Percentiles rank a stretch among this genome's conserved stretches.
Conservation (phyloP, 1,284 basidiomycete species). For the Kwoniella shivajii region DNA sequence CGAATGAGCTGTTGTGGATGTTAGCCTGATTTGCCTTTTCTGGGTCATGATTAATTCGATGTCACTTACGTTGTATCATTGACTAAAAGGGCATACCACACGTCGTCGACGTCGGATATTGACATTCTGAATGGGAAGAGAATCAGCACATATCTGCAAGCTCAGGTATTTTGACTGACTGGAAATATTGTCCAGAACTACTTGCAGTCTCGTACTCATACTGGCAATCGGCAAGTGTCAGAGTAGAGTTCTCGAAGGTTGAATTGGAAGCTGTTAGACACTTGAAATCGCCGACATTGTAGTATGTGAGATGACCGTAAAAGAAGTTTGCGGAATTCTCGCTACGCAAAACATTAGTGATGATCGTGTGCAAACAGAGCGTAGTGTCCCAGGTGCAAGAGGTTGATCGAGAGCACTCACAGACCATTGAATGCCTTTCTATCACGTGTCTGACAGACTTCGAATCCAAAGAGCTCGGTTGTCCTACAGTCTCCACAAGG, state of each 20-base stretch:
- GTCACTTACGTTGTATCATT: conserved; percentile 3
- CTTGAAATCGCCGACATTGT: conserved; percentile 13
- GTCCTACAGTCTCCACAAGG: conserved; percentile 25
- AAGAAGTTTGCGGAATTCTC: conserved; percentile 12
- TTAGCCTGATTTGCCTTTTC: too few species aligned
- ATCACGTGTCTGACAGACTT: conserved; percentile 21
- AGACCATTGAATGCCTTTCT: conserved; percentile 17
- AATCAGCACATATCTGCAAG: not conserved
- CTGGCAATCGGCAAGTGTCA: conserved; percentile 17
- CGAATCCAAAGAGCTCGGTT: conserved; percentile 27
- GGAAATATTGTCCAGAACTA: conserved; percentile 21
- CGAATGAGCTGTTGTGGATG: conserved; percentile 11
- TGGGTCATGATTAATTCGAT: too few species aligned
- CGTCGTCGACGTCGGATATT: not conserved
- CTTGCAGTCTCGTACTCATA: conserved; percentile 23
- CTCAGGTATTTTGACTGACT: conserved; percentile 9
- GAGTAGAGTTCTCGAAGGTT: conserved; percentile 8
- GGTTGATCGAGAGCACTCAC: too few species aligned
- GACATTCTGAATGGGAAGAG: conserved; percentile 1
- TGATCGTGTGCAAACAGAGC: not conserved
- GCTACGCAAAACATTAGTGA: not conserved
- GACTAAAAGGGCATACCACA: conserved; percentile 6
- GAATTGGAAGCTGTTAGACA: conserved; percentile 15
- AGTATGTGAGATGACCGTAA: conserved; percentile 24
- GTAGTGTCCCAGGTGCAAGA: too few species aligned